Conservation (phyloP, 179 eudicot genomes). For the Pouteria campechiana region DNA sequence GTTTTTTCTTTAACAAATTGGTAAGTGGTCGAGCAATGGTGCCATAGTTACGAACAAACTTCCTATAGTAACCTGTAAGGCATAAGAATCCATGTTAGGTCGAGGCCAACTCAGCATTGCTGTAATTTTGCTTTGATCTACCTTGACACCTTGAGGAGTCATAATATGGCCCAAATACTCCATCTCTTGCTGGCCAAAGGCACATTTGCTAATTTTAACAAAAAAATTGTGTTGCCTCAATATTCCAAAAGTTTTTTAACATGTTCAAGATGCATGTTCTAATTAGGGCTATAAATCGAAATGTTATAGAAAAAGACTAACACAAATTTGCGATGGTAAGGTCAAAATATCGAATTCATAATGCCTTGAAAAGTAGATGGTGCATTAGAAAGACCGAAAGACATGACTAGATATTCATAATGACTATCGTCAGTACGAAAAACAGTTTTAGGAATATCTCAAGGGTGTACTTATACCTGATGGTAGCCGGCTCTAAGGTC, state of each 20-base stretch:
- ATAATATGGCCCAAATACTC: conserved; percentile 3
- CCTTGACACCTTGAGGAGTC: background rate
- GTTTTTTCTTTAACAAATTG: background rate
- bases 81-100: background rate
- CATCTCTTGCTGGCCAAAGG: background rate
- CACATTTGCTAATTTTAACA: background rate
- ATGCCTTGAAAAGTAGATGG: conserved; percentile 1
- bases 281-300: background rate
- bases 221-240: background rate
- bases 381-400: conserved; percentile 3
- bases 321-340: background rate
- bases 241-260: background rate
- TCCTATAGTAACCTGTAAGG: background rate
- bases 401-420: conserved; percentile 1
- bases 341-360: background rate
- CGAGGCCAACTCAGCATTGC: background rate
- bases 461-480: background rate
- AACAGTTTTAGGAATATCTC: conserved; percentile 1
- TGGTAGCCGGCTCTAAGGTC: conserved; percentile 4
- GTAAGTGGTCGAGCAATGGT: background rate
- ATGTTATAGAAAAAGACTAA: conserved; percentile 4
- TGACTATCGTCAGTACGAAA: conserved; percentile 2
- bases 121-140: background rate
- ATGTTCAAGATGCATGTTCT: too few relatives aligned
- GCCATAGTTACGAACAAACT: background rate